phyloP scores from a whole-genome alignment of 495 filamentous ascomycete species.

The Pyrenula massariospora region DNA sequence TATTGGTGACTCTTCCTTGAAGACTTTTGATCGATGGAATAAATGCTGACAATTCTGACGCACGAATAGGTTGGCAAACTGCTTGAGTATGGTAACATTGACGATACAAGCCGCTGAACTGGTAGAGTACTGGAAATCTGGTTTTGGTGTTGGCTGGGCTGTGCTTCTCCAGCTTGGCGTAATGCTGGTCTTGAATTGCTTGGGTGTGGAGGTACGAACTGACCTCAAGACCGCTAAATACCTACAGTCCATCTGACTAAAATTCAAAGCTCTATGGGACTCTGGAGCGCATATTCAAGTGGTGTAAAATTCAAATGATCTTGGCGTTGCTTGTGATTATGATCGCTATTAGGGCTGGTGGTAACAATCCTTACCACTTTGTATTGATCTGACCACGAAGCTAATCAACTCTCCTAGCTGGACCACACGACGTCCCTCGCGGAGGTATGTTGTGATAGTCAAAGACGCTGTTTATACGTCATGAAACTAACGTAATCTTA shows the following conservation, averaged over 20 bases:
- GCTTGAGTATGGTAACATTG: constrained; percentile 18
- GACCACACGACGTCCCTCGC: constrained; percentile 5
- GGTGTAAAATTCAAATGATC: constrained; percentile 15
- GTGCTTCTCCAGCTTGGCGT: constrained; percentile 11
- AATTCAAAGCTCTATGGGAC: constrained; percentile 14
- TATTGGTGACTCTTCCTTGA: constrained; percentile 22
- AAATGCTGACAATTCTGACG: constrained; percentile 2
- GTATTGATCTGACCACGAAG: not conserved
- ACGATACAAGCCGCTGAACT: constrained; percentile 13
- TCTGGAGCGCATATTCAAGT: constrained; percentile 18
- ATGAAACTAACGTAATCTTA: not conserved
- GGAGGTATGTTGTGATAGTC: not conserved
- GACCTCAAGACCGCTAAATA: not conserved
- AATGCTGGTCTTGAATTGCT: constrained; percentile 15
- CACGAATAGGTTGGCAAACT: constrained; percentile 11
- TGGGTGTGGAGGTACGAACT: constrained; percentile 11
- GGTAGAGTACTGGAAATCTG: constrained; percentile 10
- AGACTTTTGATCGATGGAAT: not conserved
- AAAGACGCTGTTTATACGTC: not conserved
- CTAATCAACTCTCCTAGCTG: constrained; percentile 4
- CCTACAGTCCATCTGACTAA: not conserved
- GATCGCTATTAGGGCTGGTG: constrained; percentile 15
- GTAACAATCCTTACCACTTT: constrained; percentile 2
- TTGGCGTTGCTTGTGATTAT: constrained; percentile 10
- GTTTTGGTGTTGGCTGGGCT: constrained; percentile 7